phyloP scores from a whole-genome alignment of 2,329 filamentous ascomycete genomes.

The Periconia macrospinosa region DNA sequence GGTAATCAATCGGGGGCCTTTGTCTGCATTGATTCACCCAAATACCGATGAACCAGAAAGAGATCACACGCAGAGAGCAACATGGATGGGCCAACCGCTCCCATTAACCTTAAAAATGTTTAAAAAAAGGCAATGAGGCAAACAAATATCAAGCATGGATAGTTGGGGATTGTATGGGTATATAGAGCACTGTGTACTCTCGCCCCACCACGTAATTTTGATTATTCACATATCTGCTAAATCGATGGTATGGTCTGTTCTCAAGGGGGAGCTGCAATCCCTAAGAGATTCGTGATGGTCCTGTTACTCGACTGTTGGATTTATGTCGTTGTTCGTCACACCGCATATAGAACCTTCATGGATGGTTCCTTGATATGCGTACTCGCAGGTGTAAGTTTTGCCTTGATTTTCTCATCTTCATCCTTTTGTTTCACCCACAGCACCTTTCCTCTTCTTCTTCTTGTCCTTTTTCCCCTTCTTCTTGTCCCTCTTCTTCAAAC shows the following conservation, averaged over 20 bases:
- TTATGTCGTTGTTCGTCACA: background rate
- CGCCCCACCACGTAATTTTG: background rate
- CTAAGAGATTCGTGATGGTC: background rate
- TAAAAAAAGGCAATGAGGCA: conserved; percentile 29
- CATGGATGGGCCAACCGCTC: conserved; percentile 72
- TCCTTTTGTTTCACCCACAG: conserved; percentile 22
- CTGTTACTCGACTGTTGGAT: background rate
- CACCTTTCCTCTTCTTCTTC: conserved; percentile 62
- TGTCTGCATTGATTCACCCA: conserved; percentile 80
- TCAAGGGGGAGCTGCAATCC: background rate
- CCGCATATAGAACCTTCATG: background rate
- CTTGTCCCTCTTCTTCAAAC: conserved; percentile 89
- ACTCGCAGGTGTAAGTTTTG: background rate
- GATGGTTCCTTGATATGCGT: too few relatives aligned
- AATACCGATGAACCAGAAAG: conserved; percentile 69
- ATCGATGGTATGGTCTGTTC: background rate
- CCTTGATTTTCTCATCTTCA: conserved; percentile 9
- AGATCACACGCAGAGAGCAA: conserved; percentile 70
- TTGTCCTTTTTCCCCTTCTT: conserved; percentile 82
- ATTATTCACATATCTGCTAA: background rate
- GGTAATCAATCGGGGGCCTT: conserved; percentile 75
- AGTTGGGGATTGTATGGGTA: background rate
- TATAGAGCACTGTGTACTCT: background rate
- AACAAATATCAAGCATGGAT: background rate
- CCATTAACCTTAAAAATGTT: conserved; percentile 62